Evolutionary conservation across 2,329 filamentous ascomycete species (phyloP).

Genomic region (Neoascochyta sp.): DNA sequence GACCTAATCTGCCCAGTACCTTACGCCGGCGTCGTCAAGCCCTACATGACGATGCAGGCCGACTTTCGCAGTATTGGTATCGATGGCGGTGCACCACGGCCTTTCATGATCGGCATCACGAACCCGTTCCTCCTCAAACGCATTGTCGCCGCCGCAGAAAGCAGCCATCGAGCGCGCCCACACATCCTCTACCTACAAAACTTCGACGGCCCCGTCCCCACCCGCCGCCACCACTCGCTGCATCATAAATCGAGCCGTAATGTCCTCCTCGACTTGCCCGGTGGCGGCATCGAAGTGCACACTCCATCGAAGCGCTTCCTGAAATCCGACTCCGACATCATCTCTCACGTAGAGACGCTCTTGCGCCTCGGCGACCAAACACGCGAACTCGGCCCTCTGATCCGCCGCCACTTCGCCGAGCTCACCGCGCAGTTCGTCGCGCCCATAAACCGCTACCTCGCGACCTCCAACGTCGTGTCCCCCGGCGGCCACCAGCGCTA

Average conservation of each 20-base stretch:
- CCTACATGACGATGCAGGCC: slow-evolving; percentile 45
- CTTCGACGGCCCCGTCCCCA: slow-evolving; percentile 34
- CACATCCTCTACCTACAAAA: slow-evolving; percentile 41
- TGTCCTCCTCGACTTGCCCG: slow-evolving; percentile 38
- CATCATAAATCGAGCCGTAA: slow-evolving; percentile 36
- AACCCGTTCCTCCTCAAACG: slow-evolving; percentile 43
- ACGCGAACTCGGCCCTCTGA: slow-evolving; percentile 34
- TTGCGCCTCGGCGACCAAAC: slow-evolving; percentile 32
- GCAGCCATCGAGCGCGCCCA: slow-evolving; percentile 31
- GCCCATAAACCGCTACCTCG: slow-evolving; percentile 41
- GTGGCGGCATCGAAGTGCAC: slow-evolving; percentile 39
- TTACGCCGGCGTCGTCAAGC: slow-evolving; percentile 39
- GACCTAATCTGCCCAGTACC: slow-evolving; percentile 42
- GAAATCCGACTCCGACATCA: slow-evolving; percentile 34
- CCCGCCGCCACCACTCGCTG: slow-evolving; percentile 36
- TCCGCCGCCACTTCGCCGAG: slow-evolving; percentile 43
- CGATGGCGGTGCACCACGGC: slow-evolving; percentile 37
- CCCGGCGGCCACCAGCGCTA: slow-evolving; percentile 38
- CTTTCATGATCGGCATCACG: slow-evolving; percentile 42
- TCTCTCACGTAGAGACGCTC: slow-evolving; percentile 34
- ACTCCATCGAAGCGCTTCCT: slow-evolving; percentile 37
- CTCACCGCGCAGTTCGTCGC: slow-evolving; percentile 41
- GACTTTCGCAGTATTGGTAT: slow-evolving; percentile 41
- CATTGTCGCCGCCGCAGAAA: slow-evolving; percentile 34
- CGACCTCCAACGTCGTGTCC: slow-evolving; percentile 33